A percentile compares a stretch with the other conserved stretches of the same genome.
phyloP scores from a whole-genome alignment of 176 grass and related monocot species.

The Areca catechu region DNA sequence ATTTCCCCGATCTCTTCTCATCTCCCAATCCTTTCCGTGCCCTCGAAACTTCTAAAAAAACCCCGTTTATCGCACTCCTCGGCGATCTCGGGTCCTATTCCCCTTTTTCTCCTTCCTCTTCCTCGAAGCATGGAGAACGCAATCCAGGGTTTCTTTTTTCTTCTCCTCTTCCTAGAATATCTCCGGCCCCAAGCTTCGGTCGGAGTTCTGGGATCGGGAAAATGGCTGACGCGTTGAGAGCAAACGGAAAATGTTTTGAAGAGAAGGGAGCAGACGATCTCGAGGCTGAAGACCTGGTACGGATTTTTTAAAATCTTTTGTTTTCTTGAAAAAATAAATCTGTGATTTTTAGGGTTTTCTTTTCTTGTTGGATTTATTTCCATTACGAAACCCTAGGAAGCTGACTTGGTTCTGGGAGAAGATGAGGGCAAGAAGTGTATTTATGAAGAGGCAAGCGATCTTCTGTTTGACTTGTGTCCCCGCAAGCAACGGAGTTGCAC shows the following conservation, averaged over 20 bases:
- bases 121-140: no score
- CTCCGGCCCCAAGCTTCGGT: no score
- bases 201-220: no score
- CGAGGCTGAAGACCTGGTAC: constrained; percentile 79
- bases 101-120: no score
- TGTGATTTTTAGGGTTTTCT: no score
- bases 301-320: not conserved
- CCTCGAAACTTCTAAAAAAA: no score
- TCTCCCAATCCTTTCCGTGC: no score
- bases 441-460: constrained; percentile 94
- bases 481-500: constrained; percentile 62
- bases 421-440: constrained; percentile 96
- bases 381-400: constrained; percentile 47
- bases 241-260: not conserved
- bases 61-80: no score
- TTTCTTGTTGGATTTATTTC: not conserved
- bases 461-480: constrained; percentile 94
- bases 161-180: no score
- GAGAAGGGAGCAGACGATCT: constrained; percentile 66
- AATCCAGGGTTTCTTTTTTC: no score
- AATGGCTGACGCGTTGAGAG: constrained; percentile 48
- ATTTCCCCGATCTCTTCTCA: no score
- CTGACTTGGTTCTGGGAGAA: constrained; percentile 78
- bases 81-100: no score
- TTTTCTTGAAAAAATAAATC: not conserved